Evolutionary conservation across 768 basidiomycete genomes (phyloP), one percentile per base, ranked within the genome.

Genomic region (Obba rivulosa): DNA sequence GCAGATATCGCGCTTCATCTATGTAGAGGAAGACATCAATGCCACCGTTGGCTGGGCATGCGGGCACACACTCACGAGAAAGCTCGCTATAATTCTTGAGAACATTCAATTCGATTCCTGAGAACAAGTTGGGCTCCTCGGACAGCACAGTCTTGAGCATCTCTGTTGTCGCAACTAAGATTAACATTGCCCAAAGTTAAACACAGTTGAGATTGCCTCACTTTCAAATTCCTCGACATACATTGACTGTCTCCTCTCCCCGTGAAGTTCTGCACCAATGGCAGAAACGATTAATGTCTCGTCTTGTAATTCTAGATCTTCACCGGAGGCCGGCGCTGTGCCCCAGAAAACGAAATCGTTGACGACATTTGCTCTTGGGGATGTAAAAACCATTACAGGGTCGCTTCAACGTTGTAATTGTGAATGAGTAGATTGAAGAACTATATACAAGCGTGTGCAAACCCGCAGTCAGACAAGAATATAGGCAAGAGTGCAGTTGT

Each of bases 141-240:
- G 57, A 61, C 14, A 85, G 50, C 1, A 84, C 76, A 0, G 75
- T 76, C 18, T 60, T 51, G 28, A 85, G 59, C 75, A 83, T 83
- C 13, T 81, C 83, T 83, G 46, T 21, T 1, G 9, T 34, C 4
- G 28, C 34, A 13, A 22, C 21, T 41, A 2, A 31, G 28, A 13
- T 31, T 18, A 11, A 31, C 14, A 2, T 16, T 22, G 35, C 5
- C 18, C 4, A 8, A 11, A 18, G 31, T 25, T 20, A 41, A 13
- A 14, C 35, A 25, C 24, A 45, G 28, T 25, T 34, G 36, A 17
- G 16, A 22, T 9, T 14, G 3, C 24, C 54, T 18, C 25, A 58
- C 57, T 54, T 55, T 55, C 57, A 37, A 58, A 58, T 3, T 55
- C 25, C 24, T 50, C 43, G 4, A 58, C 57, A 43, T 58, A 58